Evolutionary conservation across 73 alveolate species (phyloP), one percentile per base, ranked within the genome.

Genomic region (Stentor roeselii): DNA sequence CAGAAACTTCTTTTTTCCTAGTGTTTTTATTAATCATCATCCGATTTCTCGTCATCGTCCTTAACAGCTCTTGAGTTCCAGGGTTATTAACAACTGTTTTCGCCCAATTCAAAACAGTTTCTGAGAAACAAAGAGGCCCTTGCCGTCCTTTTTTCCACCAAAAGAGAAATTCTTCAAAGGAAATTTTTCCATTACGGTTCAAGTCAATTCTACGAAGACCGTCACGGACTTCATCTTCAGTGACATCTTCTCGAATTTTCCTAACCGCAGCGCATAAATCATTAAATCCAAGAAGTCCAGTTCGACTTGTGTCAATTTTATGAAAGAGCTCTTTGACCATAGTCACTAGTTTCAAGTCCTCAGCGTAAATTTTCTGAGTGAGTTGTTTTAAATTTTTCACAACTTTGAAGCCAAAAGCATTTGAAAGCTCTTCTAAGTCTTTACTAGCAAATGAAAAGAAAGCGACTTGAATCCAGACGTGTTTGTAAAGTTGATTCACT

Each of bases 151-250:
- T 67, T 67, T 67, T 67, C 80, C 80, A 67, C 80, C 80, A 67
- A 67, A 21, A 67, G 27, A n/a, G 27, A 67, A 91, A 91, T 78
- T 91, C 96, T 42, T 88, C 93, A 91, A 92, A 91, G 21, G 87
- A 35, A 41, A 91, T 90, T 80, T 85, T 87, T 3, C 96, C 96
- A 42, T 91, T 93, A 32, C 60, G 59, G 78, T 91, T 91, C 27
- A 90, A 39, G 60, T 91, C 96, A 83, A 91, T 87, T 59, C 87
- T 90, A 35, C 75, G 78, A 91, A 91, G 87, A 84, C 86, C 90
- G 82, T 87, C 86, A 30, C 83, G 86, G 21, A 91, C 92, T 82
- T 91, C 96, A 42, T 87, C 92, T 39, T 91, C 93, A 1, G 85
- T 86, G 0, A 92, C 92, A 30, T 92, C 91, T 80, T 87, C 90